A percentile compares a stretch with the other conserved stretches of the same genome.
Conservation (phyloP, 1,284 basidiomycete genomes). For the Ustilago crameri region DNA sequence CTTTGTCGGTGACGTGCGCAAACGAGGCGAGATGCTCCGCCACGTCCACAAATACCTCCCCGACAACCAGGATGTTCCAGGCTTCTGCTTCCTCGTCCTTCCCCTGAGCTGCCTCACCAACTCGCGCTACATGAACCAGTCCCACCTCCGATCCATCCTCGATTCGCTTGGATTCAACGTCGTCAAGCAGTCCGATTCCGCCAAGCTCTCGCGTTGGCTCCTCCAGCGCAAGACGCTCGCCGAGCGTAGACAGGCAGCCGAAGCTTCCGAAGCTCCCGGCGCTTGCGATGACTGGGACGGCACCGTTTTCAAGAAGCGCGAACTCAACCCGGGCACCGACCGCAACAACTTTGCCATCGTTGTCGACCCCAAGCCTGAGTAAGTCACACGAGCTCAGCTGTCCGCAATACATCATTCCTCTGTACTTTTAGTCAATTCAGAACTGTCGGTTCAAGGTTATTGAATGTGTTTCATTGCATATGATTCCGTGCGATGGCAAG, state of each 20-base stretch:
- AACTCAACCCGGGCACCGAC: constrained; percentile 63
- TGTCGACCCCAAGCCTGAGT: constrained; percentile 31
- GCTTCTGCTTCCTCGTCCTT: constrained; percentile 69
- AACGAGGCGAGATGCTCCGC: constrained; percentile 64
- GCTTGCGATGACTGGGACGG: constrained; percentile 59
- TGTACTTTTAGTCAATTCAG: constrained; percentile 25
- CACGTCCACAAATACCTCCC: constrained; percentile 62
- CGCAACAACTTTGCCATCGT: constrained; percentile 69
- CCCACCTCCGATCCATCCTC: constrained; percentile 64
- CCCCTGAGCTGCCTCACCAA: constrained; percentile 69
- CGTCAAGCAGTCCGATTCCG: constrained; percentile 66
- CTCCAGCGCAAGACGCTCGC: constrained; percentile 37
- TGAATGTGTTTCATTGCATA: constrained; percentile 14
- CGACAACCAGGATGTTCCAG: constrained; percentile 22
- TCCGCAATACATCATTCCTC: neutral
- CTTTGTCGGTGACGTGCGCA: constrained; percentile 68
- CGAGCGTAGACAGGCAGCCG: constrained; percentile 14
- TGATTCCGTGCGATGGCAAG: neutral
- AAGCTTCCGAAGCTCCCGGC: constrained; percentile 13
- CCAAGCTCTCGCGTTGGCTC: constrained; percentile 69
- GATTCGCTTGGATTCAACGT: constrained; percentile 66
- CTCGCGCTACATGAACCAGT: constrained; percentile 68
- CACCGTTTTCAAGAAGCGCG: constrained; percentile 65
- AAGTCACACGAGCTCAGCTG: neutral
- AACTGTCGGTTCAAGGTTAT: neutral